A percentile compares a stretch with the other conserved stretches of the same genome.
Conservation (phyloP, 768 basidiomycete species). For the Exsudoporus frostii region DNA sequence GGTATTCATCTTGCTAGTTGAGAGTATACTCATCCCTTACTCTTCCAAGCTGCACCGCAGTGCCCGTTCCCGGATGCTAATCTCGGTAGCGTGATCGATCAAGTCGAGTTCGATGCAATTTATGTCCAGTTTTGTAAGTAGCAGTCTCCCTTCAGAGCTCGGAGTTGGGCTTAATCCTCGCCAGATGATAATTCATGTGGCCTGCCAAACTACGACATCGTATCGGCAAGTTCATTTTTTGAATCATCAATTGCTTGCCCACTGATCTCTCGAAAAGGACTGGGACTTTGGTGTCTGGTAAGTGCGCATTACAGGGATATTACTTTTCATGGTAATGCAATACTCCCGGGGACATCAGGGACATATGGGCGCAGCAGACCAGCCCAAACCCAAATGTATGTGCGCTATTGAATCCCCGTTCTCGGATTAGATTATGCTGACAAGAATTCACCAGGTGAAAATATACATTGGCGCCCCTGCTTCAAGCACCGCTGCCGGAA, state of each 20-base stretch:
- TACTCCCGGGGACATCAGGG: slow-evolving; percentile 36
- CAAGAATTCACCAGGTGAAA: slow-evolving; percentile 29
- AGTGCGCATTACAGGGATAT: slow-evolving; percentile 1
- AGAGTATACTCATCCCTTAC: background rate
- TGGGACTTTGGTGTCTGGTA: slow-evolving; percentile 40
- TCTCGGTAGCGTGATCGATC: slow-evolving; percentile 56
- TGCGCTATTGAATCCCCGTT: background rate
- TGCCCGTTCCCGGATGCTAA: slow-evolving; percentile 70
- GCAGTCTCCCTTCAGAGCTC: background rate
- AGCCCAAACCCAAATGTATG: slow-evolving; percentile 41
- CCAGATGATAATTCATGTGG: slow-evolving; percentile 45
- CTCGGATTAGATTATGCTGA: slow-evolving; percentile 1
- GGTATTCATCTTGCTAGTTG: slow-evolving; percentile 22
- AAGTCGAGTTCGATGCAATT: slow-evolving; percentile 65
- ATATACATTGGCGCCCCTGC: slow-evolving; percentile 44
- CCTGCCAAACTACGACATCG: slow-evolving; percentile 48
- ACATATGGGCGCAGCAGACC: slow-evolving; percentile 41
- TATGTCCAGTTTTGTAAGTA: slow-evolving; percentile 63
- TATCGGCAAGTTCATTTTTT: slow-evolving; percentile 41
- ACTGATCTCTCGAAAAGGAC: slow-evolving; percentile 34
- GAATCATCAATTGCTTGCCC: background rate
- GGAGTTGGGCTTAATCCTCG: background rate
- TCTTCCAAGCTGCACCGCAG: slow-evolving; percentile 28
- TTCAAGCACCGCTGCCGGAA: slow-evolving; percentile 40
- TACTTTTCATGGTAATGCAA: slow-evolving; percentile 8